Conservation (phyloP, 192 early-diverging fungal genomes). For the Backusella luteola region DNA sequence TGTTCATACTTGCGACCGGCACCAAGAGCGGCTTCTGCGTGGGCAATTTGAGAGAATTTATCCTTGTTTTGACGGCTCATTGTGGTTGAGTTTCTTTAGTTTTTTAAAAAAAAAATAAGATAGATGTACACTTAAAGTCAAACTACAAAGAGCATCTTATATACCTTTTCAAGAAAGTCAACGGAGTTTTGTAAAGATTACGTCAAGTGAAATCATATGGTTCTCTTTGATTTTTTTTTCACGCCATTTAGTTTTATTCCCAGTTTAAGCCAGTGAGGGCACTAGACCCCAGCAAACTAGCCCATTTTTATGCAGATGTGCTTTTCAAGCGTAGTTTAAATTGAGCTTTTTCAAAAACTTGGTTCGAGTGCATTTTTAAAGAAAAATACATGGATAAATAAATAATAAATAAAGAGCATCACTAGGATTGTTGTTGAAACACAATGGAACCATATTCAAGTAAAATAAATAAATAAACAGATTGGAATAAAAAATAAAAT, state of each 20-base stretch:
- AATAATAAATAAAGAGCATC: neutral
- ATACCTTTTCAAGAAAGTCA: neutral
- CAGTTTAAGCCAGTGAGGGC: neutral
- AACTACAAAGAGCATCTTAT: neutral
- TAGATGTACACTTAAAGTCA: neutral
- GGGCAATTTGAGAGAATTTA: conserved; percentile 1
- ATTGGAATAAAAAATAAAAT: neutral
- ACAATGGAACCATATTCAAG: neutral
- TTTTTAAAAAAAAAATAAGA: neutral
- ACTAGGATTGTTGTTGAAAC: neutral
- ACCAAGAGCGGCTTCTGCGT: conserved; percentile 22
- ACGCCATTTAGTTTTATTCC: neutral
- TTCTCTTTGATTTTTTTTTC: neutral
- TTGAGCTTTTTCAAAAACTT: neutral
- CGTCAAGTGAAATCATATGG: neutral
- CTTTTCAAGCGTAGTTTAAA: neutral
- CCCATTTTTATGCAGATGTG: neutral
- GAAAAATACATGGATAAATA: neutral
- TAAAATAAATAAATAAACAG: neutral
- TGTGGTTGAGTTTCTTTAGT: neutral
- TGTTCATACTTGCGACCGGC: conserved; percentile 17
- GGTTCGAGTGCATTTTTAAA: neutral
- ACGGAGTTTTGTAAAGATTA: neutral
- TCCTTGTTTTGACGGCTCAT: neutral
- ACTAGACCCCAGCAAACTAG: neutral